Conservation (phyloP, 148 eudicot species). For the Camellia japonica region DNA sequence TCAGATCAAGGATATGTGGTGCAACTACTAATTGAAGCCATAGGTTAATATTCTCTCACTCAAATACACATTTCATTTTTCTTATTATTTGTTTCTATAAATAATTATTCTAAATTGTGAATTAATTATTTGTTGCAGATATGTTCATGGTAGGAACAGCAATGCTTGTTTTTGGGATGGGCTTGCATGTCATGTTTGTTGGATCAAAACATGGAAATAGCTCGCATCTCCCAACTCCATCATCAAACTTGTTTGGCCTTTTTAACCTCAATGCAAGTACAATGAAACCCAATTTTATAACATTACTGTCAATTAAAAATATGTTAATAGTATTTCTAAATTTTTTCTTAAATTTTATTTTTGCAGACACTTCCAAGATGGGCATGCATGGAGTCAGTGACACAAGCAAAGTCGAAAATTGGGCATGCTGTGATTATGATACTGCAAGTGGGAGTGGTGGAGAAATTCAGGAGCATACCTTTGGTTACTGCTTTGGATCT, state of each 20-base stretch:
- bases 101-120: not conserved
- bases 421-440: conserved; percentile 69
- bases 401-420: conserved; percentile 60
- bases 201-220: conserved; percentile 26
- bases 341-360: not conserved
- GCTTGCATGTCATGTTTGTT: conserved; percentile 67
- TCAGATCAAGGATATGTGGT: conserved; percentile 39
- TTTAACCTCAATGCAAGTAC: conserved; percentile 40
- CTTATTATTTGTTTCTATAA: no score
- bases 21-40: conserved; percentile 49
- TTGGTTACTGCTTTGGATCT: conserved; percentile 54
- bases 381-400: conserved; percentile 43
- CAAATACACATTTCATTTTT: no score
- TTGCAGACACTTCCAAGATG: conserved; percentile 48
- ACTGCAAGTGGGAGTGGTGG: conserved; percentile 69
- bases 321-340: no score
- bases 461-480: conserved; percentile 61
- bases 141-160: conserved; percentile 73
- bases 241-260: conserved; percentile 42
- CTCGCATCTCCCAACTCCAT: conserved; percentile 13
- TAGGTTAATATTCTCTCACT: conserved; percentile 32
- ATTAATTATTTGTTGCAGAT: conserved; percentile 38
- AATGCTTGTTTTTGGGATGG: conserved; percentile 64
- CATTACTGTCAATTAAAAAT: no score
- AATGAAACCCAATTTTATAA: no score